A percentile compares a stretch with the other conserved stretches of the same genome.
Conservation (phyloP, 75 land plant genomes). For the Cupressus sempervirens region DNA sequence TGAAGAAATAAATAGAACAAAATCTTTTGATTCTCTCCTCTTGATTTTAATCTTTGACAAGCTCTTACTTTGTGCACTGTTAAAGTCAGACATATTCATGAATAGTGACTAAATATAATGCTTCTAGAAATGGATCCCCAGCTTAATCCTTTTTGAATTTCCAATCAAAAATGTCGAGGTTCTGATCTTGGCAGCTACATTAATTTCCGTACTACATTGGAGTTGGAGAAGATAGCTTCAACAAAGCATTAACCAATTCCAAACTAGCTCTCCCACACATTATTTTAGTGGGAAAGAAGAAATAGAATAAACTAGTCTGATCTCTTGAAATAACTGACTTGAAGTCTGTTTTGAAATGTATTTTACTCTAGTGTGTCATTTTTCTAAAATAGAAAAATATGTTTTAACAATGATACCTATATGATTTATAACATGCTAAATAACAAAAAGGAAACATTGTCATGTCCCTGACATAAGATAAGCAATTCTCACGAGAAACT, state of each 20-base stretch:
- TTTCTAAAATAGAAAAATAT: background rate
- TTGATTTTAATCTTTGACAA: background rate
- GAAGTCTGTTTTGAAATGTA: background rate
- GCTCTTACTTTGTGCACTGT: background rate
- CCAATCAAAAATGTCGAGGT: background rate
- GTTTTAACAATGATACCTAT: background rate
- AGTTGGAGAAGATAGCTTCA: background rate
- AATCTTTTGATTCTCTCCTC: background rate
- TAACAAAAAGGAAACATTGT: background rate
- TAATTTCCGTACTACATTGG: too few species aligned
- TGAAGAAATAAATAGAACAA: background rate
- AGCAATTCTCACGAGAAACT: too few species aligned
- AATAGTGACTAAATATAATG: too few species aligned
- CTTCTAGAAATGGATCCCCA: background rate
- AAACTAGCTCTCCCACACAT: background rate
- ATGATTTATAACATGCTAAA: background rate
- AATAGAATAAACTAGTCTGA: background rate
- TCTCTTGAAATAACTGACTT: background rate
- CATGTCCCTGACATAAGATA: too few species aligned
- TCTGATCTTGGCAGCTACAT: background rate
- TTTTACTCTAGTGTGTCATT: background rate
- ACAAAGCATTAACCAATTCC: background rate
- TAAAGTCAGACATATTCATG: background rate
- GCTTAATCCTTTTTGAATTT: background rate
- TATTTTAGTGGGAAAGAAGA: background rate